Base-by-base conservation (phyloP, 306 rosid species). In the Cucumis cinereus region DNA sequence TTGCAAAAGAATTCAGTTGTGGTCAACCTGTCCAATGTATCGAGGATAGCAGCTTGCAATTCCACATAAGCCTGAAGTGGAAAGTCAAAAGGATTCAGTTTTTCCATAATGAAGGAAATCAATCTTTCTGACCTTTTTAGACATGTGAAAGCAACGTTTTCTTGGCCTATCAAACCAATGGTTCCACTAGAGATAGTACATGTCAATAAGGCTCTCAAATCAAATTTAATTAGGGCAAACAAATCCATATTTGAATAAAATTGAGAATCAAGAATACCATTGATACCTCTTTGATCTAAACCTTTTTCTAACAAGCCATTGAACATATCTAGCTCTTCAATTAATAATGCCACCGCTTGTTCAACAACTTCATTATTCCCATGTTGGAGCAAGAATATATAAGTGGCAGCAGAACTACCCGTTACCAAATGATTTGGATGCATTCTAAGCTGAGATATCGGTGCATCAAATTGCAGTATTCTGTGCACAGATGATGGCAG, bases 391-490 rank as follows among this genome's bases (percentile, higher is more conserved):
- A 93, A 74, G 85, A 91, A 93, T 77, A 91, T 82, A 84, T 91
- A 93, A 74, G 97, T 93, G 79, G 96, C 98, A 57, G 97, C 96
- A 59, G 93, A 83, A 84, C 97, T 88, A 54, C 93, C 93, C 0
- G 98, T 89, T 24, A 93, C 90, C 74, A 89, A 81, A 80, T 89
- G 93, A 91, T 91, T 93, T 0, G 97, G 96, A 86, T 91, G 97
- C 85, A 91, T 81, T 7, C 98, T 85, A 77, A 88, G 81, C 84
- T 80, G 97, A 79, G 98, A 89, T 81, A 91, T 66, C 4, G 90
- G 84, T 22, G 90, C 88, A 70, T 86, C 87, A 76, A 93, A 91
- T 81, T 83, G 85, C 91, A 93, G 79, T 77, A 93, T 77, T 84
- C 87, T 93, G 85, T 59, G 82, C 77, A 88, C 97, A 35, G 90